Percentiles rank a stretch among this genome's conserved stretches.
These are phyloP conservation scores for Licmophora abbreviata DNA, from an alignment of 108 stramenopile genomes.

Conservation along the genomic window DNA sequence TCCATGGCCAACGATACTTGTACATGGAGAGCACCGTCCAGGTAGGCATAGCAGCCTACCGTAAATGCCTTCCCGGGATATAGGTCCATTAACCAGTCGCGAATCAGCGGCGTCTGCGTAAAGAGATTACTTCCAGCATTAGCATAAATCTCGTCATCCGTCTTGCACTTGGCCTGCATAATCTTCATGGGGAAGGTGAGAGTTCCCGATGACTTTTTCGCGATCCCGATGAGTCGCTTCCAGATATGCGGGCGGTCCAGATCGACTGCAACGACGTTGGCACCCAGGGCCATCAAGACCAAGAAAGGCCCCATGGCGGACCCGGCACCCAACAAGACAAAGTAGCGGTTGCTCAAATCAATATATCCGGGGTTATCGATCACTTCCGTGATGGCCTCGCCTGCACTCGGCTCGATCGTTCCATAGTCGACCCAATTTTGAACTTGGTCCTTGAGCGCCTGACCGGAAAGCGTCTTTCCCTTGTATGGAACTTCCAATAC, in stretches of 20 bases:
- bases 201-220: constrained; percentile 76
- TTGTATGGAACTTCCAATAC: constrained; percentile 86
- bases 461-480: constrained; percentile 73
- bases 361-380: constrained; percentile 77
- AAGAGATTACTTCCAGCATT: constrained; percentile 90
- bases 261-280: constrained; percentile 94
- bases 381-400: constrained; percentile 83
- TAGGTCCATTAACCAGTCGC: constrained; percentile 88
- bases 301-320: constrained; percentile 97
- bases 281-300: constrained; percentile 88
- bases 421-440: constrained; percentile 90
- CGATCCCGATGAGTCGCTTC: constrained; percentile 80
- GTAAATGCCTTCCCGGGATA: constrained; percentile 78
- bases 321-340: constrained; percentile 95
- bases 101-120: constrained; percentile 88
- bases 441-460: constrained; percentile 76
- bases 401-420: constrained; percentile 91
- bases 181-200: constrained; percentile 90
- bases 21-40: constrained; percentile 94
- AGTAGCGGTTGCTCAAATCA: constrained; percentile 87
- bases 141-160: constrained; percentile 63
- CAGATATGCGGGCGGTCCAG: constrained; percentile 89
- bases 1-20: constrained; percentile 96
- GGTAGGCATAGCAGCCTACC: constrained; percentile 93
- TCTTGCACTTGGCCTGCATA: constrained; percentile 27